Base-by-base conservation (phyloP, 2,329 filamentous ascomycete genomes). In the Xylariaceae sp. region DNA sequence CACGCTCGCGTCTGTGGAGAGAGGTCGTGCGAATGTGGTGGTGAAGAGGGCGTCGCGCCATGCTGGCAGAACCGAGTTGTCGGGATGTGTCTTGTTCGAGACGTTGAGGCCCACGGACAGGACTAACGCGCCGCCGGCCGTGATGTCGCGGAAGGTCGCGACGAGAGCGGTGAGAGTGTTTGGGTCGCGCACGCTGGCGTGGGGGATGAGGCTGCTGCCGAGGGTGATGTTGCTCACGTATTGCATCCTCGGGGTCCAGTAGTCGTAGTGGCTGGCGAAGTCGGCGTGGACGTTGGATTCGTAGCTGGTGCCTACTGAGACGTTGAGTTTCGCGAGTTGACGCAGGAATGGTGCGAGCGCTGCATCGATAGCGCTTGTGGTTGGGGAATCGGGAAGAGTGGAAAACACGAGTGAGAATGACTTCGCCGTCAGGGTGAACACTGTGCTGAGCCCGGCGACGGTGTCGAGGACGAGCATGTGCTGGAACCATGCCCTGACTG, bases 21-120 rank as follows among this genome's bases (percentile, higher is more conserved):
- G 18, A 15, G 12, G 15, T 15, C 30, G 17, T 8, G 11, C 18
- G 28, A 38, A 17, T 15, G 30, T 32, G 4, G 21, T 21, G 7
- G 15, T 30, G 28, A 38, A 21, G 15, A 38, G 36, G 9, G 36
- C 36, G 15, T 32, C 36, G n/a, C 36, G 36, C 36, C 36, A 38
- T 8, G 36, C 9, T 11, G 26, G 36, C 11, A 38, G 8, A 5
- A 38, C 36, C 12, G 36, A 14, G 24, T 31, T 37, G 11, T 16
- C 5, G 13, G 15, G 7, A 9, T 12, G 7, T 11, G 11, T 19
- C 6, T 15, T 35, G 19, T 35, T 21, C 13, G 9, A 24, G 5
- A 21, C 17, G 17, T 18, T 23, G 16, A 6, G n/a, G 5, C n/a
- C 9, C 9, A 29, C 13, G n/a, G 9, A 12, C 6, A 12, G 6